Conservation (phyloP, 2,329 filamentous ascomycete species). For the Chrysoporthe cubensis region DNA sequence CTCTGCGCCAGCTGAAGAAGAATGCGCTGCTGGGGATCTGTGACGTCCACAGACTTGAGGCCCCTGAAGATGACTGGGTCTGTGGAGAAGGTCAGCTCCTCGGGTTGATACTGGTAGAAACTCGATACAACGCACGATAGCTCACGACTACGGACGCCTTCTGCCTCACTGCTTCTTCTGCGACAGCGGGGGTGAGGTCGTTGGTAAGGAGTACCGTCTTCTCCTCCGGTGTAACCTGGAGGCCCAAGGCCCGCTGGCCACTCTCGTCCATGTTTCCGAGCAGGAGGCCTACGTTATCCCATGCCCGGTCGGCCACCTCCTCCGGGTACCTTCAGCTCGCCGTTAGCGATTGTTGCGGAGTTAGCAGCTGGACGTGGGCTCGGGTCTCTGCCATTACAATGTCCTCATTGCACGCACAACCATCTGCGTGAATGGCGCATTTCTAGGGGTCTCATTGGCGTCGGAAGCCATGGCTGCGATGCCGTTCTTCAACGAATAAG, state of each 20-base stretch:
- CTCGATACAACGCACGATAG: constrained; percentile 67
- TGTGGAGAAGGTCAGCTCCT: constrained; percentile 40
- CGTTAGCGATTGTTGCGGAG: constrained; percentile 2
- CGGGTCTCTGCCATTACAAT: constrained; percentile 60
- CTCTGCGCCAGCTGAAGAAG: constrained; percentile 80
- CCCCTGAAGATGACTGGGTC: constrained; percentile 96
- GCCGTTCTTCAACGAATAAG: not conserved
- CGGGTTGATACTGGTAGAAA: constrained; percentile 16
- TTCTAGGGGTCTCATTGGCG: constrained; percentile 15
- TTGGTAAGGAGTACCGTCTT: constrained; percentile 68
- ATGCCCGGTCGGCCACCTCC: constrained; percentile 83
- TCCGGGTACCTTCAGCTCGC: constrained; percentile 74
- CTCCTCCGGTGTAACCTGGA: constrained; percentile 35
- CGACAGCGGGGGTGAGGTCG: constrained; percentile 87
- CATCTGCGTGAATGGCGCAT: constrained; percentile 50
- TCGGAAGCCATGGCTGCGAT: constrained; percentile 21
- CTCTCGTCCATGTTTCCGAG: constrained; percentile 46
- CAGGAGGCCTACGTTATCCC: constrained; percentile 95
- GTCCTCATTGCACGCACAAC: constrained; percentile 80
- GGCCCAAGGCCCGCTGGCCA: constrained; percentile 32
- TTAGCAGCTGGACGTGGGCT: not conserved
- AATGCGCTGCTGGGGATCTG: constrained; percentile 83
- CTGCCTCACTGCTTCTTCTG: constrained; percentile 82
- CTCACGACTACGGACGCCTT: constrained; percentile 80
- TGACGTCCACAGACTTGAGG: constrained; percentile 83